Evolutionary conservation across 2,329 filamentous ascomycete species (phyloP).

Genomic region (Biscogniauxia marginata): DNA sequence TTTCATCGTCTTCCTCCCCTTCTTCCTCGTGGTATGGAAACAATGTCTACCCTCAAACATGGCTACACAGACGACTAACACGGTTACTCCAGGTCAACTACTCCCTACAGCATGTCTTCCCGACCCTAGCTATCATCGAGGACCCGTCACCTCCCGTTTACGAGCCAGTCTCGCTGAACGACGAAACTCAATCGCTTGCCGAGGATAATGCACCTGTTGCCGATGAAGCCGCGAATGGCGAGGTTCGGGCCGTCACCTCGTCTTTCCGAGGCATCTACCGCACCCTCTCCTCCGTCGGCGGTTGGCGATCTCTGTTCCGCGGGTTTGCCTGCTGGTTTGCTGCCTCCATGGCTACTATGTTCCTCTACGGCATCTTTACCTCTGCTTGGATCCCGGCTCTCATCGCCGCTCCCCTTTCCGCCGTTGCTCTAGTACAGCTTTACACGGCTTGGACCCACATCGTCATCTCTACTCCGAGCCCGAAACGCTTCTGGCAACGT

Average conservation of each 20-base stretch:
- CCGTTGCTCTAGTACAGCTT: slow-evolving; percentile 64
- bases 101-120: slow-evolving; percentile 50
- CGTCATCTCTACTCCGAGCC: slow-evolving; percentile 70
- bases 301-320: slow-evolving; percentile 66
- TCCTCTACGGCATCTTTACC: slow-evolving; percentile 46
- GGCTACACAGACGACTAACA: slow-evolving; percentile 13
- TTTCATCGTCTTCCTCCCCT: slow-evolving; percentile 45
- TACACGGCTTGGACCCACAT: slow-evolving; percentile 82
- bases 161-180: slow-evolving; percentile 47
- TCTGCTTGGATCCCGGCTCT: slow-evolving; percentile 39
- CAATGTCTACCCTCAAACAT: background rate
- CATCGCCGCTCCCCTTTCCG: slow-evolving; percentile 55
- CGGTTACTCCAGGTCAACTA: slow-evolving; percentile 44
- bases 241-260: background rate
- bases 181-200: slow-evolving; percentile 34
- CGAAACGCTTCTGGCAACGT: slow-evolving; percentile 65
- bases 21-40: slow-evolving; percentile 41
- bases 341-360: slow-evolving; percentile 33
- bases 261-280: slow-evolving; percentile 40
- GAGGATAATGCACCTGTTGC: slow-evolving; percentile 36
- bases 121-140: slow-evolving; percentile 57
- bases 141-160: slow-evolving; percentile 57
- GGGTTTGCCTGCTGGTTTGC: slow-evolving; percentile 56
- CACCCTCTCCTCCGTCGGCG: slow-evolving; percentile 60
- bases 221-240: slow-evolving; percentile 31